Conservation (phyloP, 306 rosid genomes). For the Vachellia collinsii region DNA sequence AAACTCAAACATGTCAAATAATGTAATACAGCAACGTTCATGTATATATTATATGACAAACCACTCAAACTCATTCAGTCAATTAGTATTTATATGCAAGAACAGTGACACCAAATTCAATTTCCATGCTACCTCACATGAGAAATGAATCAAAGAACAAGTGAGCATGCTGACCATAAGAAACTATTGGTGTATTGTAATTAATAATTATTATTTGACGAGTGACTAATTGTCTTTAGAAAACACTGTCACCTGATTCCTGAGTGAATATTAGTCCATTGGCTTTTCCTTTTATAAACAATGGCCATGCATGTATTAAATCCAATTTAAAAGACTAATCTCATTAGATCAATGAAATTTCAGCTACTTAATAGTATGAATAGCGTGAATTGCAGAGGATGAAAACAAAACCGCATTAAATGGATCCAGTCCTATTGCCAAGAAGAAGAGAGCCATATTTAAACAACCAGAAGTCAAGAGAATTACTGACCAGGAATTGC, state of each 20-base stretch:
- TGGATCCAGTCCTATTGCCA: conserved; percentile 7
- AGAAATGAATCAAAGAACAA: conserved; percentile 12
- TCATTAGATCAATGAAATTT: conserved; percentile 2
- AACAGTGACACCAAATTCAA: not conserved
- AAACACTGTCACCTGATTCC: conserved; percentile 8
- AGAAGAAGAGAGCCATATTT: conserved; percentile 28
- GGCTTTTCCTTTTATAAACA: not conserved
- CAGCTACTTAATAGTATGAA: not conserved
- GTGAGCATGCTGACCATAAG: not conserved
- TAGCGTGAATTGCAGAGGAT: conserved; percentile 24
- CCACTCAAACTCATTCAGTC: no score
- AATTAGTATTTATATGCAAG: not conserved
- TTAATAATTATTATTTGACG: conserved; percentile 12
- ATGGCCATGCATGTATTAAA: conserved; percentile 15
- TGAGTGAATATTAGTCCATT: conserved; percentile 20
- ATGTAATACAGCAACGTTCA: not conserved
- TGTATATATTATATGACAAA: not conserved
- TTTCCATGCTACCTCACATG: conserved; percentile 8
- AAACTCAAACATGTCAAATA: not conserved
- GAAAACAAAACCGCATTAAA: conserved; percentile 20
- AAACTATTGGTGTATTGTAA: conserved; percentile 21
- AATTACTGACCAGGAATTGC: conserved; percentile 86
- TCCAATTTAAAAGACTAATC: not conserved
- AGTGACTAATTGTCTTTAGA: not conserved
- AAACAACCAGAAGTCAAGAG: conserved; percentile 33